Evolutionary conservation across 2,329 filamentous ascomycete species (phyloP), one percentile per base, ranked within the genome.

Genomic region (Colletotrichum simmondsii): DNA sequence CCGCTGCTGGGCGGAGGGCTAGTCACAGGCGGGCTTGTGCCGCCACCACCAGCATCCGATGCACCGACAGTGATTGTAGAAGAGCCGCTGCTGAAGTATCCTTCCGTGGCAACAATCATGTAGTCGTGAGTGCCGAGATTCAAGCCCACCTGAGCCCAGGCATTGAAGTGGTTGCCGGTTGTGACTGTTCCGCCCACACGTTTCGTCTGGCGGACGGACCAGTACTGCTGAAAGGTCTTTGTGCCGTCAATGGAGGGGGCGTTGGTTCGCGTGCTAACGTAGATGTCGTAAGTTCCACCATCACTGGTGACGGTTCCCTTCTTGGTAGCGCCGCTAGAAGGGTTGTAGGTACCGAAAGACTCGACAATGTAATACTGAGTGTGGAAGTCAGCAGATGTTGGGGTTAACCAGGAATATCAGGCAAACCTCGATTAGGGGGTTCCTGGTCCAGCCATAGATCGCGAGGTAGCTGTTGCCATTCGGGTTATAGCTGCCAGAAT

Each of bases 211-310:
- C 89, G 84, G 16, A 85, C 80, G 0, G 81, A 82, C 84, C 85
- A 89, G 78, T 86, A 90, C 81, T 89, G 87, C 78, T 84, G 81
- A 78, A 90, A 90, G 52, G 87, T 89, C 22, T 81, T 75, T 12
- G 87, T 89, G 58, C 88, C 88, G n/a, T 87, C 81, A 75, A 90
- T 89, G 2, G 84, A 86, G 0, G 88, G 87, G 76, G 87, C 84
- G 77, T 88, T 86, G 64, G 82, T 82, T 46, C 88, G 87, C 0
- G 84, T 87, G 60, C 81, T 85, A 59, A 81, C 81, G 77, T 85
- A 88, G 58, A 90, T 84, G 65, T 88, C 83, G 79, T 90, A 91
- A 4, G 83, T 85, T 16, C 85, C 84, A 54, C 88, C 89, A 52
- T 89, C 88, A 24, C 80, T 81, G 22, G 82, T 85, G 74, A 91